Percentiles rank a stretch among this genome's conserved stretches.
These are phyloP conservation scores for Cucumis sativus DNA, from an alignment of 306 rosid genomes.

Conservation along the genomic window DNA sequence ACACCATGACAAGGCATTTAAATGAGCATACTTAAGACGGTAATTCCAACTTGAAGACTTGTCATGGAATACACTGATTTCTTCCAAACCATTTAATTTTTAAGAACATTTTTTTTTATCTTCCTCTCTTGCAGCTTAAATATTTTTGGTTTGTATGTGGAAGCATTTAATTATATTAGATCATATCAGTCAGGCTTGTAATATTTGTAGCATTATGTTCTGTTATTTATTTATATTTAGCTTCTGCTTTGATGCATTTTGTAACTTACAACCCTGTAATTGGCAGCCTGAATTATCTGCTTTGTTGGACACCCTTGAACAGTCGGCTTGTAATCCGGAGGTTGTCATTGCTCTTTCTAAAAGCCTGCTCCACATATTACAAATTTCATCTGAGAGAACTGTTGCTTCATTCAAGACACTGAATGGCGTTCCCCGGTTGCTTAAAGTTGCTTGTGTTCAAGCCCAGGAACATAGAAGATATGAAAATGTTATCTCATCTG, in stretches of 20 bases:
- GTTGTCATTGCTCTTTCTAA: slow-evolving; percentile 49
- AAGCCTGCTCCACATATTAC: slow-evolving; percentile 58
- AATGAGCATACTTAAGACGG: too few relatives aligned
- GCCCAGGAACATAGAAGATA: slow-evolving; percentile 60
- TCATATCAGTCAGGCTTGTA: background rate
- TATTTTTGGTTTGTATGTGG: background rate
- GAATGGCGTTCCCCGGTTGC: slow-evolving; percentile 65
- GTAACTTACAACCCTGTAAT: background rate
- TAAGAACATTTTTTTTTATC: too few relatives aligned
- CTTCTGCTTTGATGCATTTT: slow-evolving; percentile 3
- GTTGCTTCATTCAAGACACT: slow-evolving; percentile 59
- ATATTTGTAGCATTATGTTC: slow-evolving; percentile 2
- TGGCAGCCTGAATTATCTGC: slow-evolving; percentile 78
- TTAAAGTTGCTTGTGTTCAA: slow-evolving; percentile 81
- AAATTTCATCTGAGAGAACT: slow-evolving; percentile 72
- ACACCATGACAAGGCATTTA: too few relatives aligned
- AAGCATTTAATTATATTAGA: background rate
- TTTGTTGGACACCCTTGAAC: slow-evolving; percentile 75
- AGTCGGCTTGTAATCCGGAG: slow-evolving; percentile 69
- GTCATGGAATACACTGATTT: too few relatives aligned
- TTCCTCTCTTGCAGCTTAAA: too few relatives aligned
- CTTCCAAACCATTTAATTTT: too few relatives aligned
- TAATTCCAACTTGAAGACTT: too few relatives aligned
- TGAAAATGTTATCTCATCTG: slow-evolving; percentile 23
- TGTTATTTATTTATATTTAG: slow-evolving; percentile 14